Base-by-base conservation (phyloP, 345 rosid species). In the Turnera subulata region DNA sequence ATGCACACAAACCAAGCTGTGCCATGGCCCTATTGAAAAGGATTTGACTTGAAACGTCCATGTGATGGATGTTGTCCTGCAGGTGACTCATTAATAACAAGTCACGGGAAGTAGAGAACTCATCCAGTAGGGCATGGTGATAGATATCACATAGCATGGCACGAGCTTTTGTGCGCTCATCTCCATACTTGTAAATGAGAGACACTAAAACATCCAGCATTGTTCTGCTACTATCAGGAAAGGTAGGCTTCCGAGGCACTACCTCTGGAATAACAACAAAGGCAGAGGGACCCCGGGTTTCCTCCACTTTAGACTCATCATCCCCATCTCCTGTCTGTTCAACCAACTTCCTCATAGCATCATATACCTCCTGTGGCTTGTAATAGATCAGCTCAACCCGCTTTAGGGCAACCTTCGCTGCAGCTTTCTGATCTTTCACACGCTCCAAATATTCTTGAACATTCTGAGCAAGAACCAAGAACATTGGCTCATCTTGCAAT, bases 131-230 rank as follows among this genome's bases (percentile, higher is more conserved):
- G 18, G 99, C 96, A 67, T 86, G 96, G 72, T 87, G 94, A 56
- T 89, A 87, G 62, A 93, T 85, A 76, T 93, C 99, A 68, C 99
- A 93, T 14, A 93, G 78, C 99, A 93, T 83, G 6, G 99, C 97
- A 21, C 97, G 95, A 3, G 99, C 99, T 74, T 85, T 89, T 20
- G 99, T 93, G 51, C 99, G 74, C 67, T 93, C 99, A 79, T 93
- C 99, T 51, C 99, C 97, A 71, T 70, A 52, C 73, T 73, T 79
- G 83, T 93, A 93, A 46, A 93, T 93, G 40, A 93, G 94, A 21
- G 94, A 80, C 35, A 85, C 97, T 29, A 93, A 82, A 65, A 55
- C 56, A 72, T 93, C 97, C 96, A 93, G 86, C 85, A 89, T 70
- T 29, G 85, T 69, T 73, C 99, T 83, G 80, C 96, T 80, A 66